Base-by-base conservation (phyloP, 352 stramenopile species). In the Blastocystis sp. region DNA sequence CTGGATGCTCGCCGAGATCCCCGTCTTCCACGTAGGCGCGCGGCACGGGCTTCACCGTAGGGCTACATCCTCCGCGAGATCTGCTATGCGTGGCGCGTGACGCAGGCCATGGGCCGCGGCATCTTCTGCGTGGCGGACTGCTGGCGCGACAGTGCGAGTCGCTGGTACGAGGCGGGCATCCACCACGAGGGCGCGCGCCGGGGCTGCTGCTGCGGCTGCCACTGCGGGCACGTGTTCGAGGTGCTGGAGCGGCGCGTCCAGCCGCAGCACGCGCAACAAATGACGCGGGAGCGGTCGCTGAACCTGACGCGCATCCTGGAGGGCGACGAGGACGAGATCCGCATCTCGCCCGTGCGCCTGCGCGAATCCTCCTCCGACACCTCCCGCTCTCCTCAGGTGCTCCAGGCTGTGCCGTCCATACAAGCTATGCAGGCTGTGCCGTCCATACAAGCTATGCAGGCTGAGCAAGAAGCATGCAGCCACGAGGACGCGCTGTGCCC, bases 81-180 rank as follows among this genome's bases (percentile, higher is more conserved):
- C 10, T 65, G 71, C 45, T n/a, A 21, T 17, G 71, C 71, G 38
- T 81, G 71, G 71, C 9, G 66, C 14, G n/a, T 62, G 21, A 81
- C 71, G 17, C 71, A 53, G 38, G 71, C 64, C 21, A 38, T 41
- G 59, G 14, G 71, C 52, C 28, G 41, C 23, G 71, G 71, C 21
- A 81, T 81, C 28, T 81, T 81, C 71, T 60, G 71, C 43, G 71
- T 81, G 21, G 41, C 71, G 17, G 71, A 81, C 43, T 81, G 71
- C 45, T 81, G 71, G 71, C 53, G 71, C 38, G 71, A 81, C 14
- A 65, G 71, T 64, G 48, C 48, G 14, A 40, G 28, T 41, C 71
- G 71, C 71, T 81, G 71, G 71, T 81, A 53, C 43, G 48, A 81
- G 43, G 71, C 48, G 14, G 71, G 71, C 21, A 45, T 81, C 23